Conservation (phyloP, 2,329 filamentous ascomycete species). For the Xylariales sp. region DNA sequence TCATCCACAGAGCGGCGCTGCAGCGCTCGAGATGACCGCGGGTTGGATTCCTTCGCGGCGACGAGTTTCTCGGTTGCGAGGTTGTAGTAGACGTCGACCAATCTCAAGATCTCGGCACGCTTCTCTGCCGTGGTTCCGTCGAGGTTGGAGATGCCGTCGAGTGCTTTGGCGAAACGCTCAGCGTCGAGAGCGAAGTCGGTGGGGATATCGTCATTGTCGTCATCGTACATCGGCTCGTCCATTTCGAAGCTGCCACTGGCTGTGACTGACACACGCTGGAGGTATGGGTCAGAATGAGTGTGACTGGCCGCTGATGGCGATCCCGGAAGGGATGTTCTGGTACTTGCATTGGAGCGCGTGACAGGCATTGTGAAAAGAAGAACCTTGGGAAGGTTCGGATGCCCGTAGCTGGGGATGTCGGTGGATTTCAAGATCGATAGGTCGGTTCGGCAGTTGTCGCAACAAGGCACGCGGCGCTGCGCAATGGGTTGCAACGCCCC, state of each 20-base stretch:
- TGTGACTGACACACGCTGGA: conserved; percentile 2
- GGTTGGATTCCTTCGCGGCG: conserved; percentile 15
- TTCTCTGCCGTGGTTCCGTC: conserved; percentile 46
- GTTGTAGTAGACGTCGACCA: conserved; percentile 62
- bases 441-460: no score
- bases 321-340: not conserved
- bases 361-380: no score
- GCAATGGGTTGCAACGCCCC: no score
- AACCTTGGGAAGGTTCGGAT: no score
- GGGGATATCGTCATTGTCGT: conserved; percentile 1
- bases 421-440: no score
- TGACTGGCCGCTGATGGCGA: not conserved
- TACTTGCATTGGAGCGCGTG: conserved; percentile 5
- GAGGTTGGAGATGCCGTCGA: conserved; percentile 68
- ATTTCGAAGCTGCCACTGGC: conserved; percentile 6
- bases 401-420: no score
- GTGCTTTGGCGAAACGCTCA: conserved; percentile 76
- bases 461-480: no score
- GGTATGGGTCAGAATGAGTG: not conserved
- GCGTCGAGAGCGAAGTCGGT: conserved; percentile 57
- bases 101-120: conserved; percentile 62
- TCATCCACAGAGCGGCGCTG: conserved; percentile 11
- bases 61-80: conserved; percentile 46
- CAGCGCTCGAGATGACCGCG: not conserved
- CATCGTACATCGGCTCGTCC: conserved; percentile 6